Base-by-base conservation (phyloP, 2,329 filamentous ascomycete genomes). In the Aspergillus brasiliensis region DNA sequence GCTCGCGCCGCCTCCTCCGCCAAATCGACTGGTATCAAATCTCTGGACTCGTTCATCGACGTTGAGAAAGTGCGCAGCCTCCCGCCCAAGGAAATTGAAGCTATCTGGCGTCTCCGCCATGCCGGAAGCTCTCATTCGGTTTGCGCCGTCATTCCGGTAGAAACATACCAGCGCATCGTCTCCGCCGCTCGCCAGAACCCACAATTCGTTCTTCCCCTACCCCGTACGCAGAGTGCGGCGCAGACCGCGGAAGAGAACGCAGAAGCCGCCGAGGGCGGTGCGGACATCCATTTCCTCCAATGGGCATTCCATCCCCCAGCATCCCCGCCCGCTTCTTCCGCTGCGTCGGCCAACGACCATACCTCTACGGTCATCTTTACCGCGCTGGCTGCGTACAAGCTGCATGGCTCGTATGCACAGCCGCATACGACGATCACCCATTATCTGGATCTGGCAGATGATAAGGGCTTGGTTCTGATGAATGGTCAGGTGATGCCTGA, bases 361-460 rank as follows among this genome's bases (percentile, higher is more conserved):
- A 89, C 87, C 3, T 86, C 85, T 60, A 91, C 90, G 0, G 88
- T 98, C 5, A 87, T 99, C 34, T 98, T 99, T 79, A 99, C 95
- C 0, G 91, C 95, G 71, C 83, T 99, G 31, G 94, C 91, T 15
- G 92, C 97, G 74, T 99, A 90, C 81, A 97, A 98, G 82, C 80
- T 91, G 59, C 85, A 94, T 54, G 93, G 93, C 54, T 91, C 97
- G 76, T 99, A 88, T 72, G 92, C 92, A 47, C 87, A 90, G 76
- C 93, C 95, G 49, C 95, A 99, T 73, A 99, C 95, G 0, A 97
- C 92, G 2, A 82, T 98, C 57, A 97, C 94, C 42, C 92, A 98
- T 77, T 91, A 99, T 77, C 80, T 89, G 15, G 95, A 99, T 75
- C 79, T 97, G 2, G 86, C 86, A 0, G 81, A 84, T 60, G 84